These are phyloP conservation scores for Suillus discolor DNA, from an alignment of 768 basidiomycete genomes.

Conservation along the genomic window DNA sequence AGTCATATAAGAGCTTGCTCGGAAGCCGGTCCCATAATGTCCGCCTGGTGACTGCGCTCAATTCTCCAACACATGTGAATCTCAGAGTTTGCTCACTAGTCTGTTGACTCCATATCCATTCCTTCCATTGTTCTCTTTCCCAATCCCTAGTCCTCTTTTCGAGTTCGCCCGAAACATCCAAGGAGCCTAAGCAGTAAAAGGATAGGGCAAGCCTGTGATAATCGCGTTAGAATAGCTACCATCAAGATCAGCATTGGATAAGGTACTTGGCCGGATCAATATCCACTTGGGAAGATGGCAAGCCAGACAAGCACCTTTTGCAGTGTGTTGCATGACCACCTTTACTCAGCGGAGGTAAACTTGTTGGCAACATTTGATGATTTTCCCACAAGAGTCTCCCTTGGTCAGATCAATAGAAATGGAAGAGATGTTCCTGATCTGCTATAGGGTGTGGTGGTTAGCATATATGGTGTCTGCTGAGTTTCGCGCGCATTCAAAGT, in stretches of 20 bases:
- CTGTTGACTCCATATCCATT: slow-evolving; percentile 93
- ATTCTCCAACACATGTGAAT: slow-evolving; percentile 12
- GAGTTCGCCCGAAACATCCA: slow-evolving; percentile 72
- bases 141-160: slow-evolving; percentile 43
- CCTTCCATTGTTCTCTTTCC: slow-evolving; percentile 66
- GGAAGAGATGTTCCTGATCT: neutral
- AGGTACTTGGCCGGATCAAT: slow-evolving; percentile 72
- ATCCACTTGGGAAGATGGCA: slow-evolving; percentile 70
- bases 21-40: slow-evolving; percentile 66
- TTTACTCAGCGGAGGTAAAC: slow-evolving; percentile 37
- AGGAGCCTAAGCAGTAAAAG: slow-evolving; percentile 85
- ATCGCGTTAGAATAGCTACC: slow-evolving; percentile 14
- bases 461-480: neutral
- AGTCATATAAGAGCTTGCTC: slow-evolving; percentile 75
- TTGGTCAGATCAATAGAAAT: neutral
- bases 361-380: neutral
- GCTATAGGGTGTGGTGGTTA: neutral
- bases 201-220: slow-evolving; percentile 71
- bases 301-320: slow-evolving; percentile 65
- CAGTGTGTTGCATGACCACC: slow-evolving; percentile 66
- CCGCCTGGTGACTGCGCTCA: slow-evolving; percentile 43
- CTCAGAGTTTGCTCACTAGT: slow-evolving; percentile 43
- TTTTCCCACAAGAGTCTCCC: neutral
- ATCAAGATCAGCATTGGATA: slow-evolving; percentile 18
- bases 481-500: too few species aligned